Evolutionary conservation across 805 yeast species (phyloP).

Genomic region (Ogataea minuta): DNA sequence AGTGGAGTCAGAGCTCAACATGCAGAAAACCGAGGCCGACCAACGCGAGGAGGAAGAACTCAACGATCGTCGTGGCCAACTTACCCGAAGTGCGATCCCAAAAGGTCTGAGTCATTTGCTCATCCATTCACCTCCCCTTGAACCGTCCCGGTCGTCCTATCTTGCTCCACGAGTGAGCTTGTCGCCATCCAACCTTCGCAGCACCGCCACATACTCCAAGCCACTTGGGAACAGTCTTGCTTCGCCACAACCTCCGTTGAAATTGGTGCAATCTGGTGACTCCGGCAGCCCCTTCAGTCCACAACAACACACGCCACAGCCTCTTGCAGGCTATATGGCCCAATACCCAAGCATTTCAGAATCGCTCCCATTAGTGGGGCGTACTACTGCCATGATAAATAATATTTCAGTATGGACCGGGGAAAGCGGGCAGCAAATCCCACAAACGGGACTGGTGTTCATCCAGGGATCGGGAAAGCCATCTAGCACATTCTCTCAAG

Average conservation of each 20-base stretch:
- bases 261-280: conserved; percentile 1
- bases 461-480: conserved; percentile 19
- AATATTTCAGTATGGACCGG: conserved; percentile 63
- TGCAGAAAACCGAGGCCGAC: conserved; percentile 37
- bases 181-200: conserved; percentile 12
- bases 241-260: conserved; percentile 2
- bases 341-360: conserved; percentile 25
- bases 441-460: conserved; percentile 35
- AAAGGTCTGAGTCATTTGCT: conserved; percentile 51
- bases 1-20: conserved; percentile 30
- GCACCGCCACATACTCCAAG: conserved; percentile 4
- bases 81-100: conserved; percentile 53
- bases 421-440: conserved; percentile 41
- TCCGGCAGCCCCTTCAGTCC: conserved; percentile 2
- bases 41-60: conserved; percentile 47
- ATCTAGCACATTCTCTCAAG: conserved; percentile 3
- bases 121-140: conserved; percentile 37
- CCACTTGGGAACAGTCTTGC: neutral
- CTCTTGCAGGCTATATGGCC: conserved; percentile 1
- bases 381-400: conserved; percentile 59
- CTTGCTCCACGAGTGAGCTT: conserved; percentile 21
- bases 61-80: conserved; percentile 46
- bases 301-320: conserved; percentile 1
- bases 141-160: conserved; percentile 26
- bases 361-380: conserved; percentile 38